Conservation (phyloP, 202 grass and related monocot species). For the Zizania palustris region DNA sequence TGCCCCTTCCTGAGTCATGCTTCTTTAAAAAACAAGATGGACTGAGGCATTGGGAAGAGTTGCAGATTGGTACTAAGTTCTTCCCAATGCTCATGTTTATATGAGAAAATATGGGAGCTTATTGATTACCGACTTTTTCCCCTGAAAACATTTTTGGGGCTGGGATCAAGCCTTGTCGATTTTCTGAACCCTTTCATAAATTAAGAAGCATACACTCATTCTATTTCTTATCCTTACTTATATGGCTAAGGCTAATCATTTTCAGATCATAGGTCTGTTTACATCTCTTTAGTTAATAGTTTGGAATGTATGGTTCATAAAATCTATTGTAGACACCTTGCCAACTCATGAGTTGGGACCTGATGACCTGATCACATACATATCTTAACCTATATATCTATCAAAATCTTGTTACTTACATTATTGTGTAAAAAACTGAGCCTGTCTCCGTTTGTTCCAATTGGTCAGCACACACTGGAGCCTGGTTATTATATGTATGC, state of each 20-base stretch:
- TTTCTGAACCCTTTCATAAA: constrained; percentile 12
- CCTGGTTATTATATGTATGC: constrained; percentile 92
- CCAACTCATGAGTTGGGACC: constrained; percentile 4
- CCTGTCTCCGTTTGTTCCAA: constrained; percentile 44
- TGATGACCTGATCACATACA: constrained; percentile 28
- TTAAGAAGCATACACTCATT: neutral
- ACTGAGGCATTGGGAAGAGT: neutral
- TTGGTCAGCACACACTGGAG: constrained; percentile 83
- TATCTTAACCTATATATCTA: constrained; percentile 2
- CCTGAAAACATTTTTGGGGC: no score
- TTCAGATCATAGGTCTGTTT: neutral
- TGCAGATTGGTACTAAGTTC: neutral
- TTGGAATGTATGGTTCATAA: neutral
- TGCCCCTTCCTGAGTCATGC: neutral
- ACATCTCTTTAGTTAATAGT: neutral
- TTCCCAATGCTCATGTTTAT: neutral
- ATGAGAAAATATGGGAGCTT: neutral
- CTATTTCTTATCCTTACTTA: neutral
- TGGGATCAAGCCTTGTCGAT: neutral
- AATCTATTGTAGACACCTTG: neutral
- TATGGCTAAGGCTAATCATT: neutral
- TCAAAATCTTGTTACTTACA: constrained; percentile 17
- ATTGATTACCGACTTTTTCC: no score
- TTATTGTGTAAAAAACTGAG: constrained; percentile 26
- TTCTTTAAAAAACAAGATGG: neutral